phyloP scores from a whole-genome alignment of 2,329 filamentous ascomycete genomes.

The Aureobasidium sp. region DNA sequence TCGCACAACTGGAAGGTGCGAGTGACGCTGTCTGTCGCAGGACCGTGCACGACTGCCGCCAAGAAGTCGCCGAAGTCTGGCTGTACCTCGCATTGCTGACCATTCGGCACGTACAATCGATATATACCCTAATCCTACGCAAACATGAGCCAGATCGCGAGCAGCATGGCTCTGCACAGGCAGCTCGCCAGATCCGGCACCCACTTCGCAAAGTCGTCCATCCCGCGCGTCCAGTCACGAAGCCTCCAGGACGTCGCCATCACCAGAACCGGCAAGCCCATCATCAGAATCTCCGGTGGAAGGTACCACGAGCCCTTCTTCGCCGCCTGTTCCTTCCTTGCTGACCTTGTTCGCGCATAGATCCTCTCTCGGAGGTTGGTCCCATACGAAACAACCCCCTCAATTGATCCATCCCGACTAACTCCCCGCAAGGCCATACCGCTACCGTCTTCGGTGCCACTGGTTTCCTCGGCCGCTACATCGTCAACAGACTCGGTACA shows the following conservation, averaged over 20 bases:
- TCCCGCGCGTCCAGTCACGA: constrained; percentile 30
- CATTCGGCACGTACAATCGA: not conserved
- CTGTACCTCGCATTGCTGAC: constrained; percentile 12
- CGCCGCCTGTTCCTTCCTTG: not conserved
- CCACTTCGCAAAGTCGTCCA: constrained; percentile 24
- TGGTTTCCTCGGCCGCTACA: constrained; percentile 90
- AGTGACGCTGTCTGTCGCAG: not conserved
- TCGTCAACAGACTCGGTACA: constrained; percentile 84
- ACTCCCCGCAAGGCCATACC: constrained; percentile 62
- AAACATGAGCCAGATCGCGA: constrained; percentile 13
- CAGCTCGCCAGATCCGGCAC: constrained; percentile 25
- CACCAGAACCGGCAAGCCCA: constrained; percentile 91
- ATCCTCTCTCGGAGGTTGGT: constrained; percentile 74
- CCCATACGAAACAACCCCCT: constrained; percentile 10
- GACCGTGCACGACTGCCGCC: too few relatives aligned
- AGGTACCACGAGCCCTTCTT: constrained; percentile 45
- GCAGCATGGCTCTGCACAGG: constrained; percentile 25
- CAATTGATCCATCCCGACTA: constrained; percentile 19
- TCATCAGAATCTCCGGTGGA: constrained; percentile 80
- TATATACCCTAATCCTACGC: not conserved
- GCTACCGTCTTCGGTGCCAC: constrained; percentile 97
- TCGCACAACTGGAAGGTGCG: not conserved
- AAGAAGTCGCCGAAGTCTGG: not conserved
- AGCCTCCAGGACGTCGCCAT: constrained; percentile 75
- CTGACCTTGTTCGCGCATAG: constrained; percentile 36